These are phyloP conservation scores for Hemileccinum rubropunctum DNA, from an alignment of 768 basidiomycete genomes.

Conservation along the genomic window DNA sequence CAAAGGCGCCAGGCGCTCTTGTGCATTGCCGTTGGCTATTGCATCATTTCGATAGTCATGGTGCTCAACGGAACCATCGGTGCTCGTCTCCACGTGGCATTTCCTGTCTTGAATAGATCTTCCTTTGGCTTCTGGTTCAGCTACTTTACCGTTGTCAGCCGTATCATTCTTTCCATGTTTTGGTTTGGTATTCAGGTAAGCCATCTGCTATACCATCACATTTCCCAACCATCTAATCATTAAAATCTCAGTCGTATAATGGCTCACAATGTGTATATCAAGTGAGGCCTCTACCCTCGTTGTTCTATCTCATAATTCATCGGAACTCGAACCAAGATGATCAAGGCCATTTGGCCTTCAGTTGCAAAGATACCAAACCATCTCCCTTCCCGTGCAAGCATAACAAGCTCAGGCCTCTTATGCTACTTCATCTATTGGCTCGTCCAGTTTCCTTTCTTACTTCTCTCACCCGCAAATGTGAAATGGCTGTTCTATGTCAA, in stretches of 20 bases:
- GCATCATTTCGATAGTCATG: conserved; percentile 71
- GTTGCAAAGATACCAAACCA: conserved; percentile 62
- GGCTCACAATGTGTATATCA: conserved; percentile 77
- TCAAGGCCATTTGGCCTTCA: conserved; percentile 84
- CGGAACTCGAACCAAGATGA: conserved; percentile 42
- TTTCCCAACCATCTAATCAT: not conserved
- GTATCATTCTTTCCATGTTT: conserved; percentile 74
- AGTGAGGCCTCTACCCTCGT: conserved; percentile 16
- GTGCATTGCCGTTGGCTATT: conserved; percentile 69
- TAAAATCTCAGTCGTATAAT: conserved; percentile 41
- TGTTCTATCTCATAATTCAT: not conserved
- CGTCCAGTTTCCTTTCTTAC: conserved; percentile 71
- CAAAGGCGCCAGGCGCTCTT: conserved; percentile 64
- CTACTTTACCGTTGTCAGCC: conserved; percentile 81
- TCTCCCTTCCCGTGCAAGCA: conserved; percentile 52
- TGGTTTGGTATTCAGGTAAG: conserved; percentile 76
- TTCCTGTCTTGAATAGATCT: conserved; percentile 74
- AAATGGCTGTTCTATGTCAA: conserved; percentile 77
- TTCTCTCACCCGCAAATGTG: conserved; percentile 76
- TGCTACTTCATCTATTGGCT: conserved; percentile 80
- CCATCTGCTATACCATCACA: not conserved
- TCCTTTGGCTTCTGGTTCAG: conserved; percentile 90
- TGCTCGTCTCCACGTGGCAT: conserved; percentile 75
- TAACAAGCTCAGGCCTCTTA: conserved; percentile 68
- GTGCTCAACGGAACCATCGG: conserved; percentile 79